Evolutionary conservation across 768 basidiomycete species (phyloP), one percentile per base, ranked within the genome.

Genomic region (Tricholoma hemisulphureum): DNA sequence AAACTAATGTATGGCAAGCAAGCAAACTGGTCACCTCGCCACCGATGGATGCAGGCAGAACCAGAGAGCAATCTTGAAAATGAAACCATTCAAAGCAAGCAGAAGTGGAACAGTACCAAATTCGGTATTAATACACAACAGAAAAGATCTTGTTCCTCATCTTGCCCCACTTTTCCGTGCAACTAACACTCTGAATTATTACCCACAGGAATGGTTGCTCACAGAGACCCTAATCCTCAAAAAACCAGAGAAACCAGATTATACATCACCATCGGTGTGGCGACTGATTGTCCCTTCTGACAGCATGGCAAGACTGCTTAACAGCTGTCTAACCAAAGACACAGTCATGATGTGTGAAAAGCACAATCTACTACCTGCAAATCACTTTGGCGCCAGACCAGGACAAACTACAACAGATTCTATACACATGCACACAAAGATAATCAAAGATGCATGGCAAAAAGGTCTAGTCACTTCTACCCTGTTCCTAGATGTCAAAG

Each of bases 361-460:
- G 67, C 0, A 71, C 77, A 0, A 71, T 67, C 0, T 73, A 77
- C 61, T 63, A n/a, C n/a, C n/a, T n/a, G n/a, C n/a, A n/a, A n/a
- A n/a, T n/a, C n/a, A n/a, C n/a, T n/a, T n/a, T n/a, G n/a, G n/a
- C n/a, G n/a, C n/a, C n/a, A n/a, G n/a, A n/a, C n/a, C n/a, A n/a
- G n/a, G n/a, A n/a, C n/a, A n/a, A n/a, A n/a, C n/a, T n/a, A n/a
- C n/a, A n/a, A n/a, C n/a, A n/a, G n/a, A n/a, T n/a, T n/a, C 74
- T 2, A 48, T 74, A 11, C 63, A 71, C 55, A 39, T 69, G 1
- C 34, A 76, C 2, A 65, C 71, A 13, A 58, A 72, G 0, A 69
- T 58, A n/a, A 61, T 78, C n/a, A 69, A 75, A 49, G 69, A 73
- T 6, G 71, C 74, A 1, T 78, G 77, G 77, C 14, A 28, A 31